Conservation (phyloP, 1,139 yeast species). For the Meyerozyma sp. region DNA sequence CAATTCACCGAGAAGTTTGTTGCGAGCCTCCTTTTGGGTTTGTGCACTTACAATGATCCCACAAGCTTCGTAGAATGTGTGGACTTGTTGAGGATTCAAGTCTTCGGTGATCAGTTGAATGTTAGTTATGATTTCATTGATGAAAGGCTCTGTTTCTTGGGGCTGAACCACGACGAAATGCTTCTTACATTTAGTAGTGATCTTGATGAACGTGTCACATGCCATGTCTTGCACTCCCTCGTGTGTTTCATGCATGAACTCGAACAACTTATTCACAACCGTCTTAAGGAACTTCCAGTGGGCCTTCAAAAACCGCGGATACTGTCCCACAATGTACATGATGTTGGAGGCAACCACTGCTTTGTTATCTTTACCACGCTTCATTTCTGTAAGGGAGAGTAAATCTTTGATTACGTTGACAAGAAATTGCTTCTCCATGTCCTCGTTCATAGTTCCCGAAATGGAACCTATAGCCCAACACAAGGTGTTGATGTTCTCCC, state of each 20-base stretch:
- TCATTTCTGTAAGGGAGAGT: constrained; percentile 87
- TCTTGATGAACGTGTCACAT: constrained; percentile 95
- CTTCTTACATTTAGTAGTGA: constrained; percentile 89
- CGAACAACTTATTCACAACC: constrained; percentile 90
- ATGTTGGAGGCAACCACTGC: constrained; percentile 98
- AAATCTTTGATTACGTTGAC: constrained; percentile 91
- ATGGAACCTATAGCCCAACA: constrained; percentile 99
- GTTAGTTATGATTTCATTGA: constrained; percentile 79
- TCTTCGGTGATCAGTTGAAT: constrained; percentile 87
- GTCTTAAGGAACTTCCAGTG: constrained; percentile 98
- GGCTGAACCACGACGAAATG: constrained; percentile 89
- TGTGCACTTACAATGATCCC: constrained; percentile 92
- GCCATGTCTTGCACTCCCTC: constrained; percentile 99
- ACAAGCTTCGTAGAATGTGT: constrained; percentile 96
- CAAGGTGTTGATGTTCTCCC: constrained; percentile 94
- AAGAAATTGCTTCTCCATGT: constrained; percentile 89
- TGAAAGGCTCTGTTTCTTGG: constrained; percentile 87
- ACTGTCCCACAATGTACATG: constrained; percentile 99
- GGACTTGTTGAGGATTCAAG: constrained; percentile 94
- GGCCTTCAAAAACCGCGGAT: constrained; percentile 93
- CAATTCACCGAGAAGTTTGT: constrained; percentile 66
- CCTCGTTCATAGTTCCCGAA: constrained; percentile 98
- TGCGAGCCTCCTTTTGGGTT: constrained; percentile 55
- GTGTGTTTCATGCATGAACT: constrained; percentile 98
- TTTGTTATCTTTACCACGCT: constrained; percentile 94